A percentile compares a stretch with the other conserved stretches of the same genome.
These are phyloP conservation scores for Teratosphaeria pseudoeucalypti DNA, from an alignment of 2,329 filamentous ascomycete genomes.

Conservation along the genomic window DNA sequence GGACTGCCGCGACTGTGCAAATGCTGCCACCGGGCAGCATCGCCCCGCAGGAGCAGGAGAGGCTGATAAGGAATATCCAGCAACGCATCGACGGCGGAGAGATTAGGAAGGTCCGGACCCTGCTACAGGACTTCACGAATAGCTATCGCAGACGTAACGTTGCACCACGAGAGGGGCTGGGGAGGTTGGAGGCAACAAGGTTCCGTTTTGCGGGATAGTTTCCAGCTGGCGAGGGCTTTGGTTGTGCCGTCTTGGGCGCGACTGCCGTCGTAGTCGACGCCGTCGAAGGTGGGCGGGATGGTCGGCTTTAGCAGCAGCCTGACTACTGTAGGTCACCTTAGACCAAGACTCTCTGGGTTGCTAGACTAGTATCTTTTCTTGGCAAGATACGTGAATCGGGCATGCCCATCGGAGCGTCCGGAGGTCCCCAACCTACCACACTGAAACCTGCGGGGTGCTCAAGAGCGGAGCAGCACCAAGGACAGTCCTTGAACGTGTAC, in stretches of 20 bases:
- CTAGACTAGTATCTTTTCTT: too few relatives aligned
- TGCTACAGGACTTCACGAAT: constrained; percentile 95
- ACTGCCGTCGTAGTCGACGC: too few relatives aligned
- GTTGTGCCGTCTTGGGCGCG: not conserved
- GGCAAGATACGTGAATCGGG: too few relatives aligned
- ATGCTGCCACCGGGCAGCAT: constrained; percentile 77
- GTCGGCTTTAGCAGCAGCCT: too few relatives aligned
- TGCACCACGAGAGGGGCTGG: constrained; percentile 84
- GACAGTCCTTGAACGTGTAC: too few relatives aligned
- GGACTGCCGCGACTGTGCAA: constrained; percentile 75
- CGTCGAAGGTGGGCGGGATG: too few relatives aligned
- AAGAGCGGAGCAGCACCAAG: too few relatives aligned
- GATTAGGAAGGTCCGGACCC: constrained; percentile 67
- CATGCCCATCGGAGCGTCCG: too few relatives aligned
- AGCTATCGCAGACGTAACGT: constrained; percentile 88
- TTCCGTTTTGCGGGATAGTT: constrained; percentile 59
- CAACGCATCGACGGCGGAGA: constrained; percentile 59
- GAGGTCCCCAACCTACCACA: too few relatives aligned
- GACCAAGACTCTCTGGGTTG: too few relatives aligned
- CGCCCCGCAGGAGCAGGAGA: constrained; percentile 66
- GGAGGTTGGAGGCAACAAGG: constrained; percentile 71
- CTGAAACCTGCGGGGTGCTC: too few relatives aligned
- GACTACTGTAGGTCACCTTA: too few relatives aligned
- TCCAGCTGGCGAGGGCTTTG: not conserved
- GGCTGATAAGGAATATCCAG: constrained; percentile 69